Conservation (phyloP, 345 rosid species). For the Aquilaria yunnanensis region DNA sequence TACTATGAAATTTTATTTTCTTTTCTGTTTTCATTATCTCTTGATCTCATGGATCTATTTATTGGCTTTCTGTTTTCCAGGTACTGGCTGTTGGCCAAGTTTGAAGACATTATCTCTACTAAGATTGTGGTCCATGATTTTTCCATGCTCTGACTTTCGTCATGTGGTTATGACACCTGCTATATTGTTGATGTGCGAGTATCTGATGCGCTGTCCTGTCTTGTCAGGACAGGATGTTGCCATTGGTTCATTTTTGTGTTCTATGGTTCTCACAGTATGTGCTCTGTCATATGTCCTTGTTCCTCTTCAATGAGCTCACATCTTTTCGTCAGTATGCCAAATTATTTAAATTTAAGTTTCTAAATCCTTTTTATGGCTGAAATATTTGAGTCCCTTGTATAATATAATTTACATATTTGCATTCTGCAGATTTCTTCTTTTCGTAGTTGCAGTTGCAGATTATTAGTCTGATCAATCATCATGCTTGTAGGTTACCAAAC, state of each 20-base stretch:
- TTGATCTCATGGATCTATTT: slow-evolving; percentile 43
- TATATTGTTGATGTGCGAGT: slow-evolving; percentile 81
- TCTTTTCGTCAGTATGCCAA: not conserved
- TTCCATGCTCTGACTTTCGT: slow-evolving; percentile 94
- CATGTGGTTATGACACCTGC: slow-evolving; percentile 94
- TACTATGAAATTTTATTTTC: slow-evolving; percentile 13
- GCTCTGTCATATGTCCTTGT: slow-evolving; percentile 5
- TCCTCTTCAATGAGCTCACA: not conserved
- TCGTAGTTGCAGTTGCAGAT: too few species aligned
- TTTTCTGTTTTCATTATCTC: not conserved
- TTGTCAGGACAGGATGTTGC: slow-evolving; percentile 75
- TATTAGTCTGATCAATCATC: too few species aligned
- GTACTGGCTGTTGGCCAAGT: slow-evolving; percentile 80
- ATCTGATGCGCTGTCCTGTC: slow-evolving; percentile 87
- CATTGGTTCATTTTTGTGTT: slow-evolving; percentile 77
- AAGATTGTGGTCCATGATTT: slow-evolving; percentile 90
- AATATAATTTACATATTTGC: too few species aligned
- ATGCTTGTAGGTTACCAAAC: slow-evolving; percentile 48
- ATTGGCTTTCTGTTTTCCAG: slow-evolving; percentile 63
- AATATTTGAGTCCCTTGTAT: not conserved
- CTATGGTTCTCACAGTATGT: slow-evolving; percentile 76
- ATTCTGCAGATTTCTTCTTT: too few species aligned
- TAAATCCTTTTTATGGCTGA: not conserved
- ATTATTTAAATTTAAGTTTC: not conserved
- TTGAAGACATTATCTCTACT: slow-evolving; percentile 78